Evolutionary conservation across 441 rosid genomes (phyloP), one percentile per base, ranked within the genome.

Genomic region (Jatropha multifida): DNA sequence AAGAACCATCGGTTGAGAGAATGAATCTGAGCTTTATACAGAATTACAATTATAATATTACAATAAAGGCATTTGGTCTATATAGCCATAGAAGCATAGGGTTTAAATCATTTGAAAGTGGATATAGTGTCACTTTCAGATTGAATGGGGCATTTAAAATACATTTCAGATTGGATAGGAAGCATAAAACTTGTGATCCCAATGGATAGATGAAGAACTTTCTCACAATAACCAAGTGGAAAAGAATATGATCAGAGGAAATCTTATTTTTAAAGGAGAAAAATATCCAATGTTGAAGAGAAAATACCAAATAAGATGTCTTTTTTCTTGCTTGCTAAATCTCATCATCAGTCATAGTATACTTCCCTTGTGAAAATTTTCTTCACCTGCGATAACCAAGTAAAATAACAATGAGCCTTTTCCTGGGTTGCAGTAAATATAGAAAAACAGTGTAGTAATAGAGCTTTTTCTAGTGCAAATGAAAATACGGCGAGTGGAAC

Each of bases 311-410:
- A 71, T 60, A 59, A 58, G 69, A 63, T 65, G 62, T 3, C 48
- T 5, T 69, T 41, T 59, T 32, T 79, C 71, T 41, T 37, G 38
- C 68, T 65, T 49, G 55, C 59, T n/a, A 72, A 68, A 75, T 18
- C 79, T 59, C 41, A 62, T 44, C 59, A 74, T 81, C 84, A 92
- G 71, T 89, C 94, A 14, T 81, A 83, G 79, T 78, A 85, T 42
- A 86, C 83, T 78, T 90, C 90, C 81, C 89, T 81, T 51, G 86
- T 71, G 77, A 93, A 88, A 77, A 83, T 83, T 82, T 83, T 92
- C 83, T 90, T 95, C 64, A 85, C 96, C 99, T 95, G 90, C 66
- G 78, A 77, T 58, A 62, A 65, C 70, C 64, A 6, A 75, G n/a
- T 75, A 65, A 74, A 23, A 68, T 27, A 62, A 52, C 66, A 71